A percentile compares a stretch with the other conserved stretches of the same genome.
Conservation (phyloP, 805 yeast species). For the Saccharomyces cerevisiae region DNA sequence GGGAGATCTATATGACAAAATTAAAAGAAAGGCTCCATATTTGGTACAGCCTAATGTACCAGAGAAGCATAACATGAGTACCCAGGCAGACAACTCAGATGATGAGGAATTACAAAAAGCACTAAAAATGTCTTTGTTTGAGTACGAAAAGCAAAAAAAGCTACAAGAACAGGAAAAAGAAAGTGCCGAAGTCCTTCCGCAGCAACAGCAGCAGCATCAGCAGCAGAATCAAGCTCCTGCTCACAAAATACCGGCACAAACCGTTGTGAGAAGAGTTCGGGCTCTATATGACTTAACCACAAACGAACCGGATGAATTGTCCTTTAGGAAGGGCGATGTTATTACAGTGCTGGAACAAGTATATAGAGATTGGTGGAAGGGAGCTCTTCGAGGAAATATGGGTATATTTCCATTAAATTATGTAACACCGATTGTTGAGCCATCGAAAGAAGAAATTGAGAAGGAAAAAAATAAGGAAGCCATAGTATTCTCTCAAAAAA, state of each 20-base stretch:
- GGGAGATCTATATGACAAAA: slow-evolving; percentile 48
- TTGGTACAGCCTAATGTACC: slow-evolving; percentile 36
- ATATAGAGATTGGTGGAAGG: slow-evolving; percentile 94
- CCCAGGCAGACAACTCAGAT: slow-evolving; percentile 45
- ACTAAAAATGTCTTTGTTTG: slow-evolving; percentile 62
- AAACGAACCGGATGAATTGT: slow-evolving; percentile 76
- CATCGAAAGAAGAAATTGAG: slow-evolving; percentile 50
- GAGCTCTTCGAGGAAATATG: slow-evolving; percentile 66
- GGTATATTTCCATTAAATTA: slow-evolving; percentile 93
- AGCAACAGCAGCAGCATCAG: slow-evolving; percentile 16
- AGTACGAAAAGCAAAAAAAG: slow-evolving; percentile 35
- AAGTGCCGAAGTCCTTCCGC: slow-evolving; percentile 6
- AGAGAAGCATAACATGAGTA: slow-evolving; percentile 41
- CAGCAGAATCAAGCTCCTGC: slow-evolving; percentile 11
- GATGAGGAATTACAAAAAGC: slow-evolving; percentile 77
- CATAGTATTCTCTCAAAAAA: slow-evolving; percentile 43
- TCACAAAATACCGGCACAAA: slow-evolving; percentile 9
- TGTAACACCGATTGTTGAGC: slow-evolving; percentile 68
- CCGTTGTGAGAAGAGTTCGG: slow-evolving; percentile 54
- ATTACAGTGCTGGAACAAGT: slow-evolving; percentile 82
- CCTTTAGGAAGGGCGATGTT: slow-evolving; percentile 80
- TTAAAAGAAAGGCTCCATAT: slow-evolving; percentile 37
- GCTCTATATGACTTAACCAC: slow-evolving; percentile 79
- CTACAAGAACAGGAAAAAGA: slow-evolving; percentile 20
- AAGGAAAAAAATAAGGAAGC: slow-evolving; percentile 45